Conservation (phyloP, 169 alveolate genomes). For the Theileria annulata region DNA sequence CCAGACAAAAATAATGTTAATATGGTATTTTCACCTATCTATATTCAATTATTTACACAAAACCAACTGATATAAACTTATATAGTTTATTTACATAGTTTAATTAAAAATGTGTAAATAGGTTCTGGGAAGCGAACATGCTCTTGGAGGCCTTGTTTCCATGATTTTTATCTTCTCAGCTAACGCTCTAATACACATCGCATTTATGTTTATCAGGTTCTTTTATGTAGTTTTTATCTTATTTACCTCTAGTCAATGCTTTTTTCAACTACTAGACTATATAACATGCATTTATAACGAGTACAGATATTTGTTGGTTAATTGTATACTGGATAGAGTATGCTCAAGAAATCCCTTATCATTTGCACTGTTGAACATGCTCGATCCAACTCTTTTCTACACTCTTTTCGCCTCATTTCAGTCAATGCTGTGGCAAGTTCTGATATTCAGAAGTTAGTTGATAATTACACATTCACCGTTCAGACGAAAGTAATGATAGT, state of each 20-base stretch:
- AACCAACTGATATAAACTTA: background rate
- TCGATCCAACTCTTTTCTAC: constrained; percentile 75
- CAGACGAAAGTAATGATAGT: constrained; percentile 6
- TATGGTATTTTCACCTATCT: background rate
- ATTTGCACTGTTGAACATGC: constrained; percentile 71
- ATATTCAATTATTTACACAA: background rate
- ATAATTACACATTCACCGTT: background rate
- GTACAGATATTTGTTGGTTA: constrained; percentile 49
- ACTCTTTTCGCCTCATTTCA: constrained; percentile 73
- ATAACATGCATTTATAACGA: background rate
- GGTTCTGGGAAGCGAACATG: constrained; percentile 23
- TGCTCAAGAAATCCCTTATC: constrained; percentile 67
- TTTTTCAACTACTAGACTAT: background rate
- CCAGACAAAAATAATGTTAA: constrained; percentile 2
- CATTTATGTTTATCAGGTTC: constrained; percentile 51
- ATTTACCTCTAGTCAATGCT: background rate
- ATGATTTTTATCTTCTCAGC: constrained; percentile 34
- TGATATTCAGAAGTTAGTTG: constrained; percentile 50
- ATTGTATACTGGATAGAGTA: constrained; percentile 43
- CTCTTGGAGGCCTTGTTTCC: constrained; percentile 35
- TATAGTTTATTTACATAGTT: background rate
- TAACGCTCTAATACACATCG: constrained; percentile 32
- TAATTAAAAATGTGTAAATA: constrained; percentile 14
- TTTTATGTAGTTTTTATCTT: background rate
- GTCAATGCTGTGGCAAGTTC: constrained; percentile 71